phyloP scores from a whole-genome alignment of 1,284 basidiomycete genomes.

The Amylostereum areolatum region DNA sequence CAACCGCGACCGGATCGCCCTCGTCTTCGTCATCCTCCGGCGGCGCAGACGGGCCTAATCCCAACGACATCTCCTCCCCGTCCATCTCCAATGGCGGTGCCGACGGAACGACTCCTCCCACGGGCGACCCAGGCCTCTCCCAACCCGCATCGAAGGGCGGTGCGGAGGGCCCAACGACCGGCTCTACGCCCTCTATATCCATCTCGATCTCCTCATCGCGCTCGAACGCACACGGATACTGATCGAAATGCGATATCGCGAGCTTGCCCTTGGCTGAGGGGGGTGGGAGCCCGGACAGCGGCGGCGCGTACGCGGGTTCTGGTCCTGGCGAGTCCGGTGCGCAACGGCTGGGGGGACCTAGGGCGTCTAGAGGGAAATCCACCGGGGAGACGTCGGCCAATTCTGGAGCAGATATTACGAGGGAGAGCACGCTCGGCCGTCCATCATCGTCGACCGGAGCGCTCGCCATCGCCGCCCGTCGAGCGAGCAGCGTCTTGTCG shows the following conservation, averaged over 20 bases:
- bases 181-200: slow-evolving; percentile 19
- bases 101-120: slow-evolving; percentile 2
- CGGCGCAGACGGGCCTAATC: slow-evolving; percentile 8
- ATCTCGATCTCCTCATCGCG: slow-evolving; percentile 23
- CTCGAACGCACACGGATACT: slow-evolving; percentile 33
- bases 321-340: slow-evolving; percentile 4
- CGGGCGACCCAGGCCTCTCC: too few species aligned
- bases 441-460: slow-evolving; percentile 31
- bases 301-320: slow-evolving; percentile 10
- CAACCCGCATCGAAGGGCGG: slow-evolving; percentile 34
- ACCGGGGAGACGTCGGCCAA: slow-evolving; percentile 5
- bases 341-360: neutral
- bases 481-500: slow-evolving; percentile 61
- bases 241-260: slow-evolving; percentile 30
- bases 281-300: slow-evolving; percentile 24
- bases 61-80: neutral
- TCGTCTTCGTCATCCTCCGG: neutral
- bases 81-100: slow-evolving; percentile 5
- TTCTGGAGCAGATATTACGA: slow-evolving; percentile 5
- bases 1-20: neutral
- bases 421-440: neutral
- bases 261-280: slow-evolving; percentile 37
- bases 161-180: slow-evolving; percentile 33
- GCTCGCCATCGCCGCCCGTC: slow-evolving; percentile 49
- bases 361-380: neutral